phyloP scores from a whole-genome alignment of 805 yeast genomes.

The Candida patagonica region DNA sequence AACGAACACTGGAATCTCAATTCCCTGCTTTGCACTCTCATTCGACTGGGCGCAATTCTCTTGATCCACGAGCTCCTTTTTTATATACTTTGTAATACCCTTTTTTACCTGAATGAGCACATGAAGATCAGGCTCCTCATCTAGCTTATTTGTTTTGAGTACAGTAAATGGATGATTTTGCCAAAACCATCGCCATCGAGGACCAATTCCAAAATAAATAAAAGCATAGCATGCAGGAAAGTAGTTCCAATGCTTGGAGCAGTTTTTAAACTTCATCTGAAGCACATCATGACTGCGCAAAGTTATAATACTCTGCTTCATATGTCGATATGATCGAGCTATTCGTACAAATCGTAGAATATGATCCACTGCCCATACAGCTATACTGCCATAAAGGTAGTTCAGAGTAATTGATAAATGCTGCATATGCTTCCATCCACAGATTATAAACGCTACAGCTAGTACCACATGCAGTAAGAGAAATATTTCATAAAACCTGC shows the following conservation, averaged over 20 bases:
- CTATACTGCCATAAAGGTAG: conserved; percentile 44
- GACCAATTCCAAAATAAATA: conserved; percentile 41
- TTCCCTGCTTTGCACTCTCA: background rate
- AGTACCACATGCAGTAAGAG: conserved; percentile 45
- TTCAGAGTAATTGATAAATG: conserved; percentile 32
- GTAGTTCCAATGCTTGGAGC: conserved; percentile 36
- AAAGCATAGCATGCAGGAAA: conserved; percentile 50
- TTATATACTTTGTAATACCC: conserved; percentile 14
- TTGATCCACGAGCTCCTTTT: background rate
- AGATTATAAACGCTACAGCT: conserved; percentile 43
- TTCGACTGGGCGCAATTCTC: background rate
- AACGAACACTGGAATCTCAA: conserved; percentile 21
- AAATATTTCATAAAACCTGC: conserved; percentile 49
- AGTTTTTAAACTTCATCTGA: conserved; percentile 26
- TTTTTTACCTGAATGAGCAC: conserved; percentile 11
- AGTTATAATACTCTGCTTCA: conserved; percentile 19
- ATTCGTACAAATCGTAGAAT: conserved; percentile 46
- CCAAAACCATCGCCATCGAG: conserved; percentile 35
- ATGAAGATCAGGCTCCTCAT: conserved; percentile 4
- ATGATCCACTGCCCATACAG: conserved; percentile 66
- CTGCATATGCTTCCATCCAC: conserved; percentile 50
- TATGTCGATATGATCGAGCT: conserved; percentile 34
- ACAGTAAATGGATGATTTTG: conserved; percentile 69
- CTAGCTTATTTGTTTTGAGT: conserved; percentile 9
- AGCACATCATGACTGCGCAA: conserved; percentile 15